Percentiles rank a stretch among this genome's conserved stretches.
phyloP scores from a whole-genome alignment of 345 rosid genomes.

The Citropsis articulata region DNA sequence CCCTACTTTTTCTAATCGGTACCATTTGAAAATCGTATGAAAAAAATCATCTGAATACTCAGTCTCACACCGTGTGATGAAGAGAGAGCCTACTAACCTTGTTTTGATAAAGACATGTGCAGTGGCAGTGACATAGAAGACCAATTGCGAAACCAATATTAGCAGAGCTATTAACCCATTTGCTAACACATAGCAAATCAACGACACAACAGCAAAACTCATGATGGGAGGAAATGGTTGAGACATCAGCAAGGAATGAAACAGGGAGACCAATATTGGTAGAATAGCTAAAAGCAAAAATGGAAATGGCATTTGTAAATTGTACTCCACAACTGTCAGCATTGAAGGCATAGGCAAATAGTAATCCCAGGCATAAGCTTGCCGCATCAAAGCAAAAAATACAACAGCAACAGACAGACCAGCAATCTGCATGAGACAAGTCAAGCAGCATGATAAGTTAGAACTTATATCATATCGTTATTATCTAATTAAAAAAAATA shows the following conservation, averaged over 20 bases:
- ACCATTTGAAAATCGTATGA: not conserved
- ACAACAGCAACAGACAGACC: conserved; percentile 56
- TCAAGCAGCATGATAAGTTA: conserved; percentile 2
- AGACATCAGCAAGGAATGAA: conserved; percentile 57
- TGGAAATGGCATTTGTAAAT: conserved; percentile 77
- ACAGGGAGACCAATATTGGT: conserved; percentile 57
- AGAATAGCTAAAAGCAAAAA: conserved; percentile 51
- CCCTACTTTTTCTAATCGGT: not conserved
- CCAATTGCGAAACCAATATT: conserved; percentile 55
- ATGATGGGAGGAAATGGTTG: conserved; percentile 69
- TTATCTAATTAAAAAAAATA: not conserved
- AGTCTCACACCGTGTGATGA: not conserved
- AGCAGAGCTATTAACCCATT: conserved; percentile 62
- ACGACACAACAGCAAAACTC: conserved; percentile 60
- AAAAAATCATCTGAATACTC: conserved; percentile 1
- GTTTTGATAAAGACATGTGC: conserved; percentile 59
- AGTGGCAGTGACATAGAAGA: conserved; percentile 71
- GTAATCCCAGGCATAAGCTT: conserved; percentile 70
- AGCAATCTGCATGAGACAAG: conserved; percentile 52
- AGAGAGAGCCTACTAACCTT: conserved; percentile 47
- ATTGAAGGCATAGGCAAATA: conserved; percentile 67
- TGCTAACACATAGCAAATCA: conserved; percentile 69
- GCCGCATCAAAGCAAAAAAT: conserved; percentile 81
- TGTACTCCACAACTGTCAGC: conserved; percentile 70
- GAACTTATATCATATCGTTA: not conserved